Percentiles rank a stretch among this genome's conserved stretches.
phyloP scores from a whole-genome alignment of 2,329 filamentous ascomycete species.

The Massarina eburnea region DNA sequence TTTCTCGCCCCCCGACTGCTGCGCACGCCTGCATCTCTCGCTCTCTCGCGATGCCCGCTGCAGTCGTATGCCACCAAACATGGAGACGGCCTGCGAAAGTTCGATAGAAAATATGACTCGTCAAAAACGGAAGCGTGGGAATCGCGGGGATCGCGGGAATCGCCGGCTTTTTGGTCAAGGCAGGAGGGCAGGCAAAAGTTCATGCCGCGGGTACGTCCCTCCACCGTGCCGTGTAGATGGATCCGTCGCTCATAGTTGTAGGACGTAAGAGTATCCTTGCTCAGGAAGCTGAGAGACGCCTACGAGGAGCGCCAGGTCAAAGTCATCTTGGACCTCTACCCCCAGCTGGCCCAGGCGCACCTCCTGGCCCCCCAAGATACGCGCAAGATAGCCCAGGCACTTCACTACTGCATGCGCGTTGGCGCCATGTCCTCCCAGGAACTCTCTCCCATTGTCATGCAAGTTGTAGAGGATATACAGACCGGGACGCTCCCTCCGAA shows the following conservation, averaged over 20 bases:
- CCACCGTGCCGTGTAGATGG: no score
- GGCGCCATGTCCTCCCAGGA: constrained; percentile 7
- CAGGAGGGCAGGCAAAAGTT: no score
- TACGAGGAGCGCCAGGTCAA: constrained; percentile 17
- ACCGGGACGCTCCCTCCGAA: constrained; percentile 39
- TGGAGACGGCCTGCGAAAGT: background rate
- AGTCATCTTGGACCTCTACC: constrained; percentile 31
- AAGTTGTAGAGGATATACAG: constrained; percentile 45
- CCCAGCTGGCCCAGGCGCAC: constrained; percentile 16
- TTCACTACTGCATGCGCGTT: constrained; percentile 40
- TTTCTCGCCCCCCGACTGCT: constrained; percentile 39
- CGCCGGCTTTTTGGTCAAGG: no score
- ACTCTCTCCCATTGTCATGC: constrained; percentile 36
- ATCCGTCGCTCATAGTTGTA: background rate
- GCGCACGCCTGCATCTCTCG: constrained; percentile 14
- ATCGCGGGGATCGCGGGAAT: no score
- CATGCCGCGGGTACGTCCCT: no score
- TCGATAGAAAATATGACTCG: background rate
- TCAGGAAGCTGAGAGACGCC: constrained; percentile 18
- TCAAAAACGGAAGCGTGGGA: background rate
- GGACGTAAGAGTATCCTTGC: constrained; percentile 2
- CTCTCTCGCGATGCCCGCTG: constrained; percentile 9
- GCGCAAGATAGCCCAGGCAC: constrained; percentile 35
- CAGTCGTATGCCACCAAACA: constrained; percentile 13
- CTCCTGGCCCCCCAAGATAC: constrained; percentile 24